Evolutionary conservation across 306 rosid species (phyloP).

Genomic region (Cicer yamashitae): DNA sequence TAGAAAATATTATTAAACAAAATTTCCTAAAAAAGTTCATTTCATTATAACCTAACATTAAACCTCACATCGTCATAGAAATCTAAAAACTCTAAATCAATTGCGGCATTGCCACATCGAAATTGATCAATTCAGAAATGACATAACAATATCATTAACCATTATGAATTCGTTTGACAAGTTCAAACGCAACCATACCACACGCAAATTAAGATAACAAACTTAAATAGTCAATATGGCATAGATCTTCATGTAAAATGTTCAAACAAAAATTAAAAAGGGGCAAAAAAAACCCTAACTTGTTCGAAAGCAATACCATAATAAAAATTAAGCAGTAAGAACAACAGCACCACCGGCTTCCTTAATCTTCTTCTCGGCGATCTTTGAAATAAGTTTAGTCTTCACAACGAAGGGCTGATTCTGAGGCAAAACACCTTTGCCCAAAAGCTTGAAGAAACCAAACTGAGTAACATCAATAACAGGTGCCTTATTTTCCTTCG

Average conservation of each 20-base stretch:
- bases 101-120: too few relatives aligned
- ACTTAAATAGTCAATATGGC: neutral
- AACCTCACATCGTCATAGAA: too few relatives aligned
- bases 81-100: too few relatives aligned
- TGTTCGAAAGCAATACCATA: neutral
- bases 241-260: neutral
- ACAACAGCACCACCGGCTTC: constrained; percentile 14
- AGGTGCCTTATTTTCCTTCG: neutral
- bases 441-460: neutral
- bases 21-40: too few relatives aligned
- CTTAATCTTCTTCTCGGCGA: constrained; percentile 18
- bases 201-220: neutral
- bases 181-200: too few relatives aligned
- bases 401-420: constrained; percentile 14
- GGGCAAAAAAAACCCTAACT: neutral
- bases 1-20: too few relatives aligned
- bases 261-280: neutral
- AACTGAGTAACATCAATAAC: constrained; percentile 8
- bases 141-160: too few relatives aligned
- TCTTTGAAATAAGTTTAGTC: neutral
- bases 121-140: too few relatives aligned
- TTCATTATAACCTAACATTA: too few relatives aligned
- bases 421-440: constrained; percentile 4
- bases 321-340: neutral
- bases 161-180: too few relatives aligned